phyloP scores from a whole-genome alignment of 2,329 filamentous ascomycete genomes.

The Fusarium vanettenii region DNA sequence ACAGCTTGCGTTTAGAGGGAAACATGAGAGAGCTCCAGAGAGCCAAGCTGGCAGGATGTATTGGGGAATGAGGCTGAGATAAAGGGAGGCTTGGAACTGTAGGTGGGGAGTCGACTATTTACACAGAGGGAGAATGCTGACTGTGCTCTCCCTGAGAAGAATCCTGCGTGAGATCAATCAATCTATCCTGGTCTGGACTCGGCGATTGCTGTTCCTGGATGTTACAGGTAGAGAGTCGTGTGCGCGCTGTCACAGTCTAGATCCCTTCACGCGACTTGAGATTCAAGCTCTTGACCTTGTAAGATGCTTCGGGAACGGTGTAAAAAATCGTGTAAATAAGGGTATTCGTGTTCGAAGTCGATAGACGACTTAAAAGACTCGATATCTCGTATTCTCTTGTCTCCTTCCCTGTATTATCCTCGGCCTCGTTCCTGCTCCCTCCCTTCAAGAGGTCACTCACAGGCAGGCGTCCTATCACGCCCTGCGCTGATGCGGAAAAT shows the following conservation, averaged over 20 bases:
- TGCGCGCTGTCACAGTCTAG: neutral
- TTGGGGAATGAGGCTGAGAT: neutral
- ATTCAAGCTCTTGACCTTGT: neutral
- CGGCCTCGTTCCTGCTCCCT: conserved; percentile 3
- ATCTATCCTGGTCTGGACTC: neutral
- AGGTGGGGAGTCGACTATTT: neutral
- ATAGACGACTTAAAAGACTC: neutral
- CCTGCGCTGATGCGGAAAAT: conserved; percentile 17
- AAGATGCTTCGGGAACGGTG: neutral
- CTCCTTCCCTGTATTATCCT: conserved; percentile 1
- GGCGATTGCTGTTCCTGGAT: neutral
- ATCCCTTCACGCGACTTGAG: conserved; percentile 6
- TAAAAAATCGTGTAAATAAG: neutral
- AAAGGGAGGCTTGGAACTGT: neutral
- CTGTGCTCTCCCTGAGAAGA: neutral
- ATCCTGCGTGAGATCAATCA: neutral
- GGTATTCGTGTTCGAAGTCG: neutral
- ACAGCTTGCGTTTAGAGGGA: neutral
- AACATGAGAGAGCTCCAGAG: neutral
- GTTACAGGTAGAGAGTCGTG: conserved; percentile 7
- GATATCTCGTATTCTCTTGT: neutral
- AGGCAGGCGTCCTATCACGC: conserved; percentile 13
- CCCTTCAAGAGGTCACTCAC: neutral
- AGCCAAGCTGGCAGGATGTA: neutral
- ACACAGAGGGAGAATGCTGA: neutral